These are phyloP conservation scores for Coleophoma eucalyptorum DNA, from an alignment of 2,329 filamentous ascomycete species.

Conservation along the genomic window DNA sequence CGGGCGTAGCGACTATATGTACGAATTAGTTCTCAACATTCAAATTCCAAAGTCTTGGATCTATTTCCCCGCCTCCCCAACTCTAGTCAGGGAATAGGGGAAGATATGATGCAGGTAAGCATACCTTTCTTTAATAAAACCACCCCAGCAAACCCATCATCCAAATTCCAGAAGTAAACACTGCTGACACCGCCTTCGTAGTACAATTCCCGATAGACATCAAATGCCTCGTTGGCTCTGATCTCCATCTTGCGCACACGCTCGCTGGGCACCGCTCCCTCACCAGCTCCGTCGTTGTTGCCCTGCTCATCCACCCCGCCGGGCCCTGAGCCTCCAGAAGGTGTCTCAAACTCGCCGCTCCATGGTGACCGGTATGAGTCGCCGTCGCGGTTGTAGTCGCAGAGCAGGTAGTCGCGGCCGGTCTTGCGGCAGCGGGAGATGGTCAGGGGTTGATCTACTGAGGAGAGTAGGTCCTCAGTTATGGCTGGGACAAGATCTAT, in stretches of 20 bases:
- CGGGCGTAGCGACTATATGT: conserved; percentile 58
- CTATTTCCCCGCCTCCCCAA: too few species aligned
- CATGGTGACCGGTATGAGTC: conserved; percentile 98
- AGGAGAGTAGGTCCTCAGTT: conserved; percentile 95
- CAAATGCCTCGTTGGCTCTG: conserved; percentile 91
- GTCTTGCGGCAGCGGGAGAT: conserved; percentile 83
- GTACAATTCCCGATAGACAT: conserved; percentile 94
- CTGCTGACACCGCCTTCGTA: conserved; percentile 95
- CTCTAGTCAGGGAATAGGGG: background rate
- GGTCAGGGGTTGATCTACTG: conserved; percentile 91
- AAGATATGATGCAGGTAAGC: conserved; percentile 25
- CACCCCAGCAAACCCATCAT: conserved; percentile 95
- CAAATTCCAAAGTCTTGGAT: background rate
- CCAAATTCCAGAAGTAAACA: conserved; percentile 97
- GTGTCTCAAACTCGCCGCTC: conserved; percentile 97
- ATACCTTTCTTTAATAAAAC: conserved; percentile 90
- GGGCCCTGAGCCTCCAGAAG: conserved; percentile 62
- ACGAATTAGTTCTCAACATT: background rate
- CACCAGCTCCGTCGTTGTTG: conserved; percentile 58
- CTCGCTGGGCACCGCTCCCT: conserved; percentile 86
- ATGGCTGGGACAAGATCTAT: conserved; percentile 86
- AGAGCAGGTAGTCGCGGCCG: conserved; percentile 93
- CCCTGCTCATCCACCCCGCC: conserved; percentile 46
- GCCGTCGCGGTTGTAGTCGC: conserved; percentile 99
- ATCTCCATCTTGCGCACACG: conserved; percentile 91